These are phyloP conservation scores for Triticum urartu DNA, from an alignment of 176 grass and related monocot species.

Conservation along the genomic window DNA sequence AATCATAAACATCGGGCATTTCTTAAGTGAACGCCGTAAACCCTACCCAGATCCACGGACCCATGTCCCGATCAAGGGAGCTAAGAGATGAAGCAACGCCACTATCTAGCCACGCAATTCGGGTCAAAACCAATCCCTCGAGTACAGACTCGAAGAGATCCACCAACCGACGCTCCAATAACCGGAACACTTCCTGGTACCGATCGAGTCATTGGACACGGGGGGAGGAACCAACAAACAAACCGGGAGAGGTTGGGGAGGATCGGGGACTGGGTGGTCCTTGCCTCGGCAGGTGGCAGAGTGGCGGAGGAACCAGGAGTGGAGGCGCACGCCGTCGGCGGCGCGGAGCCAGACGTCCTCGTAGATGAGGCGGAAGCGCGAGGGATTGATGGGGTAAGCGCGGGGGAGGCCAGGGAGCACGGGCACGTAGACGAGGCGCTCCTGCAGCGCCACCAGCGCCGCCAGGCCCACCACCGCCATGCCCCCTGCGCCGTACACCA, in stretches of 20 bases:
- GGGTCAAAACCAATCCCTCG: not conserved
- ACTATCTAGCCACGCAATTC: constrained; percentile 18
- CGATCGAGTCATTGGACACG: not conserved
- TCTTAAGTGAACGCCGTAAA: not conserved
- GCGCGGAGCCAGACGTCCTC: constrained; percentile 86
- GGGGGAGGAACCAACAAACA: not conserved
- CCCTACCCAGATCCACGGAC: constrained; percentile 3
- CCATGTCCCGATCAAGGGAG: constrained; percentile 3
- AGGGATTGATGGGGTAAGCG: constrained; percentile 70
- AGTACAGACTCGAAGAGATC: constrained; percentile 32
- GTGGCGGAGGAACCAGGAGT: constrained; percentile 95
- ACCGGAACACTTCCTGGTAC: not conserved
- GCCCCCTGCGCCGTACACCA: constrained; percentile 73
- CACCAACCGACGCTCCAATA: not conserved
- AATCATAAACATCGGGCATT: not conserved
- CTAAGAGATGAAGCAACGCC: not conserved
- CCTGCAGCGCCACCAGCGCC: constrained; percentile 92
- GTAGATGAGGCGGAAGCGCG: constrained; percentile 63
- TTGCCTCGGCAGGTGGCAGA: constrained; percentile 60
- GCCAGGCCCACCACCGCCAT: constrained; percentile 71
- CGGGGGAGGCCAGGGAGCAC: constrained; percentile 85
- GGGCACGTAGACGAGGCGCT: constrained; percentile 95
- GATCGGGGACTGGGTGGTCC: not conserved
- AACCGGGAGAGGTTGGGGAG: not conserved
- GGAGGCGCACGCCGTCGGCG: constrained; percentile 82